Conservation (phyloP, 2,329 filamentous ascomycete genomes). For the Phyllosticta citribraziliensis region DNA sequence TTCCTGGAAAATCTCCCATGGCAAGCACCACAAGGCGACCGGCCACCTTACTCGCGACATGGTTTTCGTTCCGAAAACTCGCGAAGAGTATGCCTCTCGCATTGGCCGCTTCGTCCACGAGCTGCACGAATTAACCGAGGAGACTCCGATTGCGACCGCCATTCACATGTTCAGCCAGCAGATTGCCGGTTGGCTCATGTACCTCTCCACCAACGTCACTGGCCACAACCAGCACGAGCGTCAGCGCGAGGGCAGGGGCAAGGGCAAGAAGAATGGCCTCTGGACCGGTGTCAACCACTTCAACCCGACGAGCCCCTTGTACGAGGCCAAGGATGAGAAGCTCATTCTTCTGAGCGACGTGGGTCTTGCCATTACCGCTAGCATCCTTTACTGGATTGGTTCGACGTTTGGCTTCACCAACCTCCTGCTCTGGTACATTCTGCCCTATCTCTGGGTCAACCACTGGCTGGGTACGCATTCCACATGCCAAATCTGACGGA, state of each 20-base stretch:
- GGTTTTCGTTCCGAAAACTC: conserved; percentile 94
- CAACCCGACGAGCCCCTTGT: conserved; percentile 76
- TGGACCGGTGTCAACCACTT: conserved; percentile 89
- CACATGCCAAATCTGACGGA: background rate
- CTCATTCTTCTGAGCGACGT: conserved; percentile 80
- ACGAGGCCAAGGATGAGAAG: conserved; percentile 82
- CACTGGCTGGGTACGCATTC: conserved; percentile 83
- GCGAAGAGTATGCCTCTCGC: conserved; percentile 67
- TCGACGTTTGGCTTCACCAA: conserved; percentile 76
- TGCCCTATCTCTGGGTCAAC: conserved; percentile 96
- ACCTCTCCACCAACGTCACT: conserved; percentile 84
- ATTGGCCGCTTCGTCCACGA: conserved; percentile 70
- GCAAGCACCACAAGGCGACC: conserved; percentile 99
- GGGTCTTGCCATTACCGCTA: conserved; percentile 53
- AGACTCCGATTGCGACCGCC: conserved; percentile 79
- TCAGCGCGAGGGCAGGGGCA: conserved; percentile 86
- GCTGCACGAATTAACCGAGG: conserved; percentile 80
- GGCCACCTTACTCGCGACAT: conserved; percentile 97
- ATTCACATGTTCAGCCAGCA: conserved; percentile 71
- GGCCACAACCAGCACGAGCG: conserved; percentile 91
- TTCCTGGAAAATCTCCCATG: conserved; percentile 98
- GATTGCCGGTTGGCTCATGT: conserved; percentile 85
- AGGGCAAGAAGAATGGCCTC: conserved; percentile 80
- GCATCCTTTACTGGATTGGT: conserved; percentile 57
- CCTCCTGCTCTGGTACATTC: conserved; percentile 85